These are phyloP conservation scores for Fusarium redolens DNA, from an alignment of 2,329 filamentous ascomycete genomes.

Conservation along the genomic window DNA sequence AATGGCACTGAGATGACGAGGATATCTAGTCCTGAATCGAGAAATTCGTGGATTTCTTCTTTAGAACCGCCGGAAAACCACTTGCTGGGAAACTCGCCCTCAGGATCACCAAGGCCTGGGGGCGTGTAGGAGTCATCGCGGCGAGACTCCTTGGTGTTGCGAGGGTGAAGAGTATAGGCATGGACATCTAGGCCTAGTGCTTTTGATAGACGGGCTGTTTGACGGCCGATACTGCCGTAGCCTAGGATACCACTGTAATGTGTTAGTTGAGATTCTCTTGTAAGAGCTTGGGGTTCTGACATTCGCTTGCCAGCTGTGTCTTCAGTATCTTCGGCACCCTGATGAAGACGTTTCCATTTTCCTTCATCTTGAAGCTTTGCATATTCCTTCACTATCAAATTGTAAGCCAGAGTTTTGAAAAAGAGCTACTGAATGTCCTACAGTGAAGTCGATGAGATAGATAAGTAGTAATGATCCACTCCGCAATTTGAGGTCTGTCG, in stretches of 20 bases:
- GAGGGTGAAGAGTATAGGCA: conserved; percentile 78
- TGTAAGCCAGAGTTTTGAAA: background rate
- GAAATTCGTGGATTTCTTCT: conserved; percentile 61
- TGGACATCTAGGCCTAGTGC: conserved; percentile 78
- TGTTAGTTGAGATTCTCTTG: background rate
- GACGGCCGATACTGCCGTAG: conserved; percentile 66
- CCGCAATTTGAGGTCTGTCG: conserved; percentile 65
- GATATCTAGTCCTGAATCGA: conserved; percentile 63
- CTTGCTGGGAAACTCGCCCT: conserved; percentile 59
- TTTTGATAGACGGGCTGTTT: conserved; percentile 66
- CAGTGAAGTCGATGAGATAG: conserved; percentile 61
- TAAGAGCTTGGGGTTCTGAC: conserved; percentile 49
- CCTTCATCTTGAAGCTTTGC: conserved; percentile 57
- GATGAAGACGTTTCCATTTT: conserved; percentile 54
- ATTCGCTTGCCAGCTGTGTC: conserved; percentile 62
- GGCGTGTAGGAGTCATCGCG: conserved; percentile 75
- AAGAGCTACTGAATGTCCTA: conserved; percentile 44
- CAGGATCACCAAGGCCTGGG: conserved; percentile 69
- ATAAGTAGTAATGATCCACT: conserved; percentile 67
- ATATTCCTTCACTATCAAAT: conserved; percentile 55
- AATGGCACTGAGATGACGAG: conserved; percentile 64
- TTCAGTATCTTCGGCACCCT: conserved; percentile 44
- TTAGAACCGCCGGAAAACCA: conserved; percentile 63
- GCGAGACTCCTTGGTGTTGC: conserved; percentile 72
- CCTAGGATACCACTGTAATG: conserved; percentile 60